These are phyloP conservation scores for Talaromyces verruculosus DNA, from an alignment of 2,329 filamentous ascomycete genomes.

Conservation along the genomic window DNA sequence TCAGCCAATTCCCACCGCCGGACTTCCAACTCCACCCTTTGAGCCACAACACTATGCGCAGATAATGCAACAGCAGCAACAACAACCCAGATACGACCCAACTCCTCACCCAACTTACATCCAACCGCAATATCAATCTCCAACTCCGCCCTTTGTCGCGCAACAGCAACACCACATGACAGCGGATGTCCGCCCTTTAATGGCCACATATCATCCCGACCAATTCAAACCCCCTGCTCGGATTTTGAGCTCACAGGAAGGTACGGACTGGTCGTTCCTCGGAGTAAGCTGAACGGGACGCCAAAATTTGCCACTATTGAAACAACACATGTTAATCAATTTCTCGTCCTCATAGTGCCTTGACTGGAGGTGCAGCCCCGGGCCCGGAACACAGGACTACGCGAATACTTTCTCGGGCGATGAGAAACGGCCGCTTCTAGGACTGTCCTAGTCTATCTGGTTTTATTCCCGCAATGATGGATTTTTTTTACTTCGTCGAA, in stretches of 20 bases:
- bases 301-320: neutral
- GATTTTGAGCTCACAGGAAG: slow-evolving; percentile 30
- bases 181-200: neutral
- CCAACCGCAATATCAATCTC: slow-evolving; percentile 8
- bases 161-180: slow-evolving; percentile 18
- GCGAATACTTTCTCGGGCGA: neutral
- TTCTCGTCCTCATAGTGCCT: slow-evolving; percentile 9
- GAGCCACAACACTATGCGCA: slow-evolving; percentile 34
- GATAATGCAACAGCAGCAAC: slow-evolving; percentile 33
- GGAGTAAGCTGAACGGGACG: slow-evolving; percentile 25
- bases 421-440: slow-evolving; percentile 10
- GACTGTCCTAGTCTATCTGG: neutral
- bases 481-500: neutral
- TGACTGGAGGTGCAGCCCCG: slow-evolving; percentile 7
- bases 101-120: slow-evolving; percentile 8
- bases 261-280: slow-evolving; percentile 43
- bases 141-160: slow-evolving; percentile 3
- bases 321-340: slow-evolving; percentile 7
- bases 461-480: neutral
- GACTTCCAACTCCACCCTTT: slow-evolving; percentile 21
- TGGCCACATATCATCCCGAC: slow-evolving; percentile 9
- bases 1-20: slow-evolving; percentile 33
- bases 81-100: slow-evolving; percentile 22
- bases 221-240: slow-evolving; percentile 10
- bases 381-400: neutral